Evolutionary conservation across 495 filamentous ascomycete genomes (phyloP).

Genomic region (Beverwykella pulmonaria): DNA sequence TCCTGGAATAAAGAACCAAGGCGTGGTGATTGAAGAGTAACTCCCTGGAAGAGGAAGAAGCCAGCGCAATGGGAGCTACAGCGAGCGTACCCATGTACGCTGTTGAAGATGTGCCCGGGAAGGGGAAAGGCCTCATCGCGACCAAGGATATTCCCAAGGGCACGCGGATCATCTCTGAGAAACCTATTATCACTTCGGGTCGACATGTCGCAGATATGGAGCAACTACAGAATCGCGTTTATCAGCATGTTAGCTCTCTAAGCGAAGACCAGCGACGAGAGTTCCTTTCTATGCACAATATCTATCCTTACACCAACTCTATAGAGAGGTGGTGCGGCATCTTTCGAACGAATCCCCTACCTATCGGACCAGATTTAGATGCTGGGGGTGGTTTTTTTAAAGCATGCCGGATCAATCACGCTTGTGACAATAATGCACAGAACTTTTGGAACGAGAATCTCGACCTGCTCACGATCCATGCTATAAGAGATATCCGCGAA

Average conservation of each 20-base stretch:
- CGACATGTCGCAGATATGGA: slow-evolving; percentile 6
- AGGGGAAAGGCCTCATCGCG: slow-evolving; percentile 46
- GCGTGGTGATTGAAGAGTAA: slow-evolving; percentile 2
- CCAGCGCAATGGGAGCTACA: slow-evolving; percentile 15
- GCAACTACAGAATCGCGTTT: slow-evolving; percentile 12
- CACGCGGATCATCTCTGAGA: slow-evolving; percentile 45
- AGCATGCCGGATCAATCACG: slow-evolving; percentile 48
- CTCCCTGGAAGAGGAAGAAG: slow-evolving; percentile 2
- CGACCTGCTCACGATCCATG: slow-evolving; percentile 43
- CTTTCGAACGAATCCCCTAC: slow-evolving; percentile 42
- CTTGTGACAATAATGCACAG: slow-evolving; percentile 45
- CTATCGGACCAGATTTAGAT: slow-evolving; percentile 27
- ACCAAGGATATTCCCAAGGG: slow-evolving; percentile 42
- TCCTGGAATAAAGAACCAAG: not conserved
- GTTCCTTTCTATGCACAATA: slow-evolving; percentile 43
- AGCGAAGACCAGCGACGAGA: slow-evolving; percentile 24
- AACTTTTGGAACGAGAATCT: slow-evolving; percentile 46
- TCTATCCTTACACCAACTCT: slow-evolving; percentile 26
- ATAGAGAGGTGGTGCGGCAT: slow-evolving; percentile 39
- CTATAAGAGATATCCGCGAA: slow-evolving; percentile 29
- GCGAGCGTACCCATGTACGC: slow-evolving; percentile 15
- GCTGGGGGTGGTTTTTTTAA: slow-evolving; percentile 42
- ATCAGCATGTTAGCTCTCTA: slow-evolving; percentile 36
- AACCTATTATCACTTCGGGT: slow-evolving; percentile 33
- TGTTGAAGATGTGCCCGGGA: slow-evolving; percentile 35